Base-by-base conservation (phyloP, 2,329 filamentous ascomycete species). In the Akanthomyces muscarius region DNA sequence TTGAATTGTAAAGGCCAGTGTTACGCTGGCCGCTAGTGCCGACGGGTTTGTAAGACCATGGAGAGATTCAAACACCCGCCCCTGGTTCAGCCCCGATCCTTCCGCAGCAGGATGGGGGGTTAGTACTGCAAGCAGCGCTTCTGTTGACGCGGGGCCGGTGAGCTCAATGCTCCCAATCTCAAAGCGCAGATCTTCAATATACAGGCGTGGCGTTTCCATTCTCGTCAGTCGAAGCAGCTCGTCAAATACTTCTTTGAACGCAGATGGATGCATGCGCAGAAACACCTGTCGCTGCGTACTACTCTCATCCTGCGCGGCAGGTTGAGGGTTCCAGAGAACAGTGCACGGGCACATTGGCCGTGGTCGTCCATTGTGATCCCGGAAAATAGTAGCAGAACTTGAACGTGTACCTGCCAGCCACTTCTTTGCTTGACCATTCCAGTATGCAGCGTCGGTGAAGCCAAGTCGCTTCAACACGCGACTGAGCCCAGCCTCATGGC, bases 251-350 rank as follows among this genome's bases (percentile, higher is more conserved):
- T 90, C 84, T 1, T 86, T 75, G 69, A 92, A 94, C 7, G 89
- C 89, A 23, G 92, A 89, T 2, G 95, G 95, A 72, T 98, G 94
- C 1, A 94, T 78, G 61, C 93, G 83, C 58, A 97, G 75, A 62
- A 94, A 86, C 0, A 91, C 72, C 18, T 82, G 79, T 73, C 76
- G 69, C 45, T 73, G 71, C 0, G 71, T 73, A 45, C 64, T 70
- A 1, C 66, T 62, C 11, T 71, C 65, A 5, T 53, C 51, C n/a
- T 52, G 23, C 5, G 36, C 44, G 8, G 64, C 59, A 1, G 68
- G 65, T 50, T 76, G 69, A 0, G 84, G 82, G 72, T 88, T 89
- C 92, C 92, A 97, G 14, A 97, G 75, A 36, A 96, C 76, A 0
- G 85, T 89, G 4, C 87, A 86, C 13, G 89, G 90, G 13, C 89